Conservation (phyloP, 2,329 filamentous ascomycete genomes). For the Exophiala alcalophila region DNA sequence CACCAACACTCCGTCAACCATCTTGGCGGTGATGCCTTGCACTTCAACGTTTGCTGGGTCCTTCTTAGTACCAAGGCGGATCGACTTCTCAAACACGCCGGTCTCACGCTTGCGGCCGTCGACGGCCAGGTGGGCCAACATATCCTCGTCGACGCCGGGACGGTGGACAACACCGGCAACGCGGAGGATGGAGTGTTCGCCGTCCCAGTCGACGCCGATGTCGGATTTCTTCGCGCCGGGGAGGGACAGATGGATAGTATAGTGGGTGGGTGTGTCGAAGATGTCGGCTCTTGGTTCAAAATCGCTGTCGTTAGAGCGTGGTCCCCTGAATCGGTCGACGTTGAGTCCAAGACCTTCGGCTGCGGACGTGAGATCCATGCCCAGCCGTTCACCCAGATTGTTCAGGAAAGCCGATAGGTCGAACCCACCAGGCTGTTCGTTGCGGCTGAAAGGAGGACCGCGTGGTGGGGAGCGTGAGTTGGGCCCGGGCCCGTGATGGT, state of each 20-base stretch:
- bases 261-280: slow-evolving; percentile 65
- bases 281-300: slow-evolving; percentile 55
- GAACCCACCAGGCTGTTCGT: slow-evolving; percentile 17
- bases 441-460: slow-evolving; percentile 18
- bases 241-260: slow-evolving; percentile 68
- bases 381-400: slow-evolving; percentile 34
- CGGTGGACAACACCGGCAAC: slow-evolving; percentile 72
- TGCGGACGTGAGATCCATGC: slow-evolving; percentile 31
- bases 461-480: slow-evolving; percentile 28
- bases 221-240: slow-evolving; percentile 79
- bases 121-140: slow-evolving; percentile 61
- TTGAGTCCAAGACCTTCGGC: slow-evolving; percentile 30
- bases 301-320: slow-evolving; percentile 31
- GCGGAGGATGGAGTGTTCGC: slow-evolving; percentile 62
- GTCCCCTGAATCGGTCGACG: slow-evolving; percentile 15
- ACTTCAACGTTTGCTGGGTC: slow-evolving; percentile 63
- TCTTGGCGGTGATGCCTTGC: slow-evolving; percentile 66
- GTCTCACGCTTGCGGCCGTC: slow-evolving; percentile 72
- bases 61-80: slow-evolving; percentile 55
- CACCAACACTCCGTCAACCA: slow-evolving; percentile 74
- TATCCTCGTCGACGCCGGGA: slow-evolving; percentile 66
- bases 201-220: slow-evolving; percentile 72
- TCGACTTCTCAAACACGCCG: slow-evolving; percentile 69
- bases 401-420: slow-evolving; percentile 32
- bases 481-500: slow-evolving; percentile 20